Conservation (phyloP, 176 grass and related monocot genomes). For the Oryza brachyantha region DNA sequence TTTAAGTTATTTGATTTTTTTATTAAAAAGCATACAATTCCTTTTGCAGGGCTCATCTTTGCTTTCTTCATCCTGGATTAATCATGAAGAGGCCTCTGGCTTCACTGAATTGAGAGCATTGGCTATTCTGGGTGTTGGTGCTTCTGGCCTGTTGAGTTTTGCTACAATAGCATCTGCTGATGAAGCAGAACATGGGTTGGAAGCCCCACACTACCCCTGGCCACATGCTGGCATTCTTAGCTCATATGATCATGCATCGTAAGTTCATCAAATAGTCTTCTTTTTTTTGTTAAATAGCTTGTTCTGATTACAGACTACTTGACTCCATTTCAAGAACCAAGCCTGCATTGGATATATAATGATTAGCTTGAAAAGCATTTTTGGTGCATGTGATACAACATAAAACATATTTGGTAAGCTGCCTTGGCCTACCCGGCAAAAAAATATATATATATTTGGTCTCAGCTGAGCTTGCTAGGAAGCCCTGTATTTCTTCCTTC, state of each 20-base stretch:
- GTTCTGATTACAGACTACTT: neutral
- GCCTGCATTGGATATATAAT: neutral
- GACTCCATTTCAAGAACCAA: neutral
- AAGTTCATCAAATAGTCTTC: slow-evolving; percentile 12
- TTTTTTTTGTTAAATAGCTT: neutral
- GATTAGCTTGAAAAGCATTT: neutral
- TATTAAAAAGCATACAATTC: neutral
- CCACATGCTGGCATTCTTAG: slow-evolving; percentile 75
- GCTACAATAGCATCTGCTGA: slow-evolving; percentile 60
- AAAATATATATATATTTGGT: no score
- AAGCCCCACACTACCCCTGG: slow-evolving; percentile 62
- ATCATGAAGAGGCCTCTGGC: slow-evolving; percentile 38
- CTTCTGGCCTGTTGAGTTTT: slow-evolving; percentile 57
- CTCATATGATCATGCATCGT: slow-evolving; percentile 79
- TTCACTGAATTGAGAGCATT: slow-evolving; percentile 46
- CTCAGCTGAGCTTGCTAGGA: no score
- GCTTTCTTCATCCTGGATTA: slow-evolving; percentile 30
- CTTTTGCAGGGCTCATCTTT: slow-evolving; percentile 33
- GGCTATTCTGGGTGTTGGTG: slow-evolving; percentile 51
- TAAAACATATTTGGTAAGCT: no score
- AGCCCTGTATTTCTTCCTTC: no score
- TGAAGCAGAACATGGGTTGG: slow-evolving; percentile 63
- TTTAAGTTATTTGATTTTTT: neutral
- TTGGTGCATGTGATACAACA: neutral
- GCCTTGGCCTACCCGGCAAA: no score